A percentile compares a stretch with the other conserved stretches of the same genome.
These are phyloP conservation scores for Anastatica hierochuntica DNA, from an alignment of 345 rosid genomes.

Conservation along the genomic window DNA sequence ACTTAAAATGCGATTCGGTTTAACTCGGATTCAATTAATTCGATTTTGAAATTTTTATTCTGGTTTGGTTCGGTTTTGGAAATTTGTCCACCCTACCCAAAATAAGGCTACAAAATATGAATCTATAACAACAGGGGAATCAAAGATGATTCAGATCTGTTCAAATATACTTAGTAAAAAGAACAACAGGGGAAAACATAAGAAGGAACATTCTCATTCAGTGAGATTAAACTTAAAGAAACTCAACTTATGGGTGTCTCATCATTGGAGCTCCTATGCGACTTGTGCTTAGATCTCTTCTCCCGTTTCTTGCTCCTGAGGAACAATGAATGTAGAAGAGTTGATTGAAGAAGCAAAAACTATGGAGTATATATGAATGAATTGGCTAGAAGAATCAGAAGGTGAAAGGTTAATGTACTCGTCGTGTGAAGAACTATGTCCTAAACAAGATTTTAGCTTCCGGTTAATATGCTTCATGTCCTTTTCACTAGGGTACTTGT, in stretches of 20 bases:
- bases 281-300: conserved; percentile 83
- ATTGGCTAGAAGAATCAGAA: background rate
- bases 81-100: too few relatives aligned
- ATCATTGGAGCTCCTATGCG: conserved; percentile 50
- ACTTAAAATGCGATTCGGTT: too few relatives aligned
- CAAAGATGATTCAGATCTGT: too few relatives aligned
- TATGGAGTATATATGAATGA: background rate
- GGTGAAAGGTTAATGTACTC: conserved; percentile 38
- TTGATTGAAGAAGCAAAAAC: background rate
- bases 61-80: too few relatives aligned
- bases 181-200: too few relatives aligned
- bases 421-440: conserved; percentile 69
- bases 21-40: too few relatives aligned
- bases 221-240: too few relatives aligned
- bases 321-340: background rate
- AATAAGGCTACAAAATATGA: too few relatives aligned
- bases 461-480: conserved; percentile 96
- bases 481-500: conserved; percentile 75
- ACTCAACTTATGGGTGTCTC: conserved; percentile 10
- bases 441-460: conserved; percentile 88
- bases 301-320: conserved; percentile 67
- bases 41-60: too few relatives aligned
- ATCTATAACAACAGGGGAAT: too few relatives aligned
- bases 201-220: too few relatives aligned
- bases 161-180: too few relatives aligned